A percentile compares a stretch with the other conserved stretches of the same genome.
These are phyloP conservation scores for Astragalus membranaceus DNA, from an alignment of 306 rosid species.

Conservation along the genomic window DNA sequence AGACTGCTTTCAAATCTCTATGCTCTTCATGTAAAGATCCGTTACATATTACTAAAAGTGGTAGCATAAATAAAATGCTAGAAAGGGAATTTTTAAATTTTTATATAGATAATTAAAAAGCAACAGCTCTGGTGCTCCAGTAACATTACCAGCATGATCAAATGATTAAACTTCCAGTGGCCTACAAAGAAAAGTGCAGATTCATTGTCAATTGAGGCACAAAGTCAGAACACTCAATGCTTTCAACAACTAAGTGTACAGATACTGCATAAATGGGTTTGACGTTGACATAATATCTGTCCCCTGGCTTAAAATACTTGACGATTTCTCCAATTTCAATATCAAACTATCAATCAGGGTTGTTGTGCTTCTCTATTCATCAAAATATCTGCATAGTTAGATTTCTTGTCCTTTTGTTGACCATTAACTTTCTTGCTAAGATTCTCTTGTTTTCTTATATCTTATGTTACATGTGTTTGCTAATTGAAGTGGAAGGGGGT, in stretches of 20 bases:
- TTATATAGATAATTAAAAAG: not conserved
- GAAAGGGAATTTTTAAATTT: not conserved
- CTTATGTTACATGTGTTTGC: not conserved
- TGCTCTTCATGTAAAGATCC: not conserved
- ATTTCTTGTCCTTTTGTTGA: not conserved
- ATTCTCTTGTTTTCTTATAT: not conserved
- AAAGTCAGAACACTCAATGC: not conserved
- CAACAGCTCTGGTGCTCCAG: not conserved
- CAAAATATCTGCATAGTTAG: too few relatives aligned
- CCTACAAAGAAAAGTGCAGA: not conserved
- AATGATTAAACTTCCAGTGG: not conserved
- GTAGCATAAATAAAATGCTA: not conserved
- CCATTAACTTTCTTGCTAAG: not conserved
- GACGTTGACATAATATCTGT: not conserved
- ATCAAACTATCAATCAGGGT: not conserved
- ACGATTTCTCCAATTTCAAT: not conserved
- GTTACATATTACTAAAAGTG: not conserved
- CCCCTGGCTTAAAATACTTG: not conserved
- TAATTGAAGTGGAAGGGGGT: not conserved
- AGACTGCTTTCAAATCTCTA: not conserved
- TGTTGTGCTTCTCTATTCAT: not conserved
- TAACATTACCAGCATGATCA: not conserved
- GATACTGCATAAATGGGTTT: not conserved
- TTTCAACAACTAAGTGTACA: not conserved
- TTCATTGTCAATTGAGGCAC: too few relatives aligned